phyloP scores from a whole-genome alignment of 495 filamentous ascomycete species.

The Rusavskia elegans region DNA sequence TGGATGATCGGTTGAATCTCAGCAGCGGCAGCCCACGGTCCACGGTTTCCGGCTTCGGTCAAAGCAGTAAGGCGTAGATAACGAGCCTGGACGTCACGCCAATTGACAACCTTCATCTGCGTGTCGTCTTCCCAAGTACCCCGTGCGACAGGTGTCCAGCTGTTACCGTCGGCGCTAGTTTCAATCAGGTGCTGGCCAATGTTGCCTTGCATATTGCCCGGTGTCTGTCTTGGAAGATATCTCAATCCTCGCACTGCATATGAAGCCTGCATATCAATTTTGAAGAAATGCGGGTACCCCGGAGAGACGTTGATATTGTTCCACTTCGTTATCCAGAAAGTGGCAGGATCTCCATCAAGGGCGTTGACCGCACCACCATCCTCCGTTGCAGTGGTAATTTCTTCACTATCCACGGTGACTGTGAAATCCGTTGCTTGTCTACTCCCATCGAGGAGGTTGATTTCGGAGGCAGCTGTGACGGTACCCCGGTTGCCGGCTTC shows the following conservation, averaged over 20 bases:
- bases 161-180: constrained; percentile 12
- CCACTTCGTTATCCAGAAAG: not conserved
- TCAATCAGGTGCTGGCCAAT: not conserved
- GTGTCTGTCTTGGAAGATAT: not conserved
- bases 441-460: constrained; percentile 9
- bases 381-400: not conserved
- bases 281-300: not conserved
- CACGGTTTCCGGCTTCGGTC: constrained; percentile 20
- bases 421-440: not conserved
- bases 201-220: not conserved
- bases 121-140: constrained; percentile 24
- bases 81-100: constrained; percentile 19
- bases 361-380: not conserved
- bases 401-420: not conserved
- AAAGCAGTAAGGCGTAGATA: constrained; percentile 22
- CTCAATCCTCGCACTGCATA: not conserved
- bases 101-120: constrained; percentile 20
- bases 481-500: constrained; percentile 20
- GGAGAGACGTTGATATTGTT: not conserved
- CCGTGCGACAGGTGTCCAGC: constrained; percentile 23
- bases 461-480: constrained; percentile 20
- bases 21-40: constrained; percentile 22
- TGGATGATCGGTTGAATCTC: constrained; percentile 13
- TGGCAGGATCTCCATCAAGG: not conserved
- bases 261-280: not conserved